phyloP scores from a whole-genome alignment of 2,329 filamentous ascomycete genomes.

The Massarina eburnea region DNA sequence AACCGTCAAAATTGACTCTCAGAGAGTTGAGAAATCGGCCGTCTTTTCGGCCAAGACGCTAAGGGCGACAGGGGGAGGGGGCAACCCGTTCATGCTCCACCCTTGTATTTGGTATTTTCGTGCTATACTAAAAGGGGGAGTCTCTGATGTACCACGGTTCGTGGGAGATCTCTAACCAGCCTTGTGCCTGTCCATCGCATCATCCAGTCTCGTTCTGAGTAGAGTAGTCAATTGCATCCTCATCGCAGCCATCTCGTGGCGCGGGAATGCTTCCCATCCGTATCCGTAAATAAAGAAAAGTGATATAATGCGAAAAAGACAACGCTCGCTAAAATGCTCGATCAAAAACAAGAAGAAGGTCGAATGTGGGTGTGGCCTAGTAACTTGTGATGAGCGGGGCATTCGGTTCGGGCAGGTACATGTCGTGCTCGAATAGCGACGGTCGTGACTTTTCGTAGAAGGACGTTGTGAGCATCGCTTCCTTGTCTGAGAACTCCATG shows the following conservation, averaged over 20 bases:
- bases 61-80: neutral
- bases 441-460: slow-evolving; percentile 47
- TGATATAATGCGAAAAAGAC: slow-evolving; percentile 37
- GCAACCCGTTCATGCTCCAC: too few relatives aligned
- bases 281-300: slow-evolving; percentile 17
- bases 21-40: too few relatives aligned
- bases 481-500: slow-evolving; percentile 51
- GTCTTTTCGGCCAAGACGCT: too few relatives aligned
- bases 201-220: slow-evolving; percentile 1
- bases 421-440: slow-evolving; percentile 41
- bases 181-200: neutral
- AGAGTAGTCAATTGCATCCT: neutral
- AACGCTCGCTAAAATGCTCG: slow-evolving; percentile 43
- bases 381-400: slow-evolving; percentile 45
- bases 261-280: slow-evolving; percentile 1
- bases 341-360: slow-evolving; percentile 40
- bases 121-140: slow-evolving; percentile 9
- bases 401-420: slow-evolving; percentile 46
- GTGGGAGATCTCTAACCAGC: slow-evolving; percentile 10
- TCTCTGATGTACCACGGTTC: slow-evolving; percentile 6
- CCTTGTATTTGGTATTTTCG: neutral
- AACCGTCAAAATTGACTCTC: too few relatives aligned
- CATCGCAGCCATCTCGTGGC: neutral
- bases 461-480: slow-evolving; percentile 50
- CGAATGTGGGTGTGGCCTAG: slow-evolving; percentile 31